A percentile compares a stretch with the other conserved stretches of the same genome.
These are phyloP conservation scores for Lagenidium sp. DNA, from an alignment of 352 stramenopile genomes.

Conservation along the genomic window DNA sequence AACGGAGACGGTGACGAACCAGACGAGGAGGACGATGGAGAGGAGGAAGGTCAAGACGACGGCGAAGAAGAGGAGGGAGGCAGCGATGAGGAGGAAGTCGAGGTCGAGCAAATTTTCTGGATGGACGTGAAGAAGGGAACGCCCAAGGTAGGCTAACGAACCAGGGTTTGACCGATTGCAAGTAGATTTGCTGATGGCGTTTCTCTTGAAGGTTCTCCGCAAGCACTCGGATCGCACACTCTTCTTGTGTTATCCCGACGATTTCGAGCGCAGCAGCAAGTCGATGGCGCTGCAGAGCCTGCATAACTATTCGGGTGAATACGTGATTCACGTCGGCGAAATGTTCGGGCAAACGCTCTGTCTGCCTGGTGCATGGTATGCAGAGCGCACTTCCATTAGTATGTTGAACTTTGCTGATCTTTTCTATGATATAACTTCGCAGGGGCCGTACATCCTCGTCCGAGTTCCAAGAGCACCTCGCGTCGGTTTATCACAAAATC, in stretches of 20 bases:
- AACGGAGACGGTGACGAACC: constrained; percentile 15
- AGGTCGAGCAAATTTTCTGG: constrained; percentile 81
- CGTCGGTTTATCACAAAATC: constrained; percentile 91
- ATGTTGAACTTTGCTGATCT: constrained; percentile 2
- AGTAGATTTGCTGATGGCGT: too few relatives aligned
- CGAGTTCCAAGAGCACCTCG: constrained; percentile 89
- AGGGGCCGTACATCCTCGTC: constrained; percentile 87
- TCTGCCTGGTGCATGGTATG: constrained; percentile 81
- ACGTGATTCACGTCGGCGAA: constrained; percentile 92
- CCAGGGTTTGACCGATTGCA: too few relatives aligned
- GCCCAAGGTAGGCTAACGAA: constrained; percentile 48
- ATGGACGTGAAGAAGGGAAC: constrained; percentile 72
- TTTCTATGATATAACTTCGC: constrained; percentile 1
- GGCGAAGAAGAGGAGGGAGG: constrained; percentile 15
- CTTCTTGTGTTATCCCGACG: constrained; percentile 93
- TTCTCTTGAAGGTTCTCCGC: constrained; percentile 62
- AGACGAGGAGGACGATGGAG: constrained; percentile 18
- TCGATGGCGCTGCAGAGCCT: constrained; percentile 89
- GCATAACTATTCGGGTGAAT: constrained; percentile 86
- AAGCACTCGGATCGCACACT: constrained; percentile 78
- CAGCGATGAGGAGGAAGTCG: constrained; percentile 34
- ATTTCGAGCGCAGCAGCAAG: constrained; percentile 80
- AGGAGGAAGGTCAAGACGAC: constrained; percentile 11
- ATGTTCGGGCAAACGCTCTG: constrained; percentile 86
- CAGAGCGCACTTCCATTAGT: neutral